A percentile compares a stretch with the other conserved stretches of the same genome.
Evolutionary conservation across 2,329 filamentous ascomycete species (phyloP).

Genomic region (Lachnellula cervina): DNA sequence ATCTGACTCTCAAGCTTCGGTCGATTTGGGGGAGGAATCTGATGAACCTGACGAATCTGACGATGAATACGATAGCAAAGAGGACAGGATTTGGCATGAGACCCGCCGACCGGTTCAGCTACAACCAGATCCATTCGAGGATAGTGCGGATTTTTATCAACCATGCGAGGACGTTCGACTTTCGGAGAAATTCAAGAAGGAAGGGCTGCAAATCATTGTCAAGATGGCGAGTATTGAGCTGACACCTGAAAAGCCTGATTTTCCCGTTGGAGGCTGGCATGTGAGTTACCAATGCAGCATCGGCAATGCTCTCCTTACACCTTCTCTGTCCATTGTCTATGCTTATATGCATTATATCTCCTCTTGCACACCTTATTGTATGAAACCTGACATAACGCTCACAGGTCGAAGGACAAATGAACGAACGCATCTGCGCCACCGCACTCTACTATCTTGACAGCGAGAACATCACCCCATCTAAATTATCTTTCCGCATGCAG

Average conservation of each 20-base stretch:
- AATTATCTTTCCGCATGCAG: slow-evolving; percentile 38
- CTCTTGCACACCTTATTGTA: background rate
- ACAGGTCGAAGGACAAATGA: slow-evolving; percentile 34
- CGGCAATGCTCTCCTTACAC: background rate
- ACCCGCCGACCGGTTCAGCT: background rate
- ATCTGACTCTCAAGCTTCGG: background rate
- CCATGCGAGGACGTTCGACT: background rate
- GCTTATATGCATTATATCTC: background rate
- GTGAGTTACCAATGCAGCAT: slow-evolving; percentile 17
- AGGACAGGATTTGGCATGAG: background rate
- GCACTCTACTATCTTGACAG: slow-evolving; percentile 45
- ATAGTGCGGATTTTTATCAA: background rate
- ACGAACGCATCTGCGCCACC: slow-evolving; percentile 50
- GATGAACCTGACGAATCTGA: background rate
- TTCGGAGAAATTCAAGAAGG: slow-evolving; percentile 5
- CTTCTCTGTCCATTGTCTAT: background rate
- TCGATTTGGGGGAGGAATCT: background rate
- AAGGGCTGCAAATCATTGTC: slow-evolving; percentile 55
- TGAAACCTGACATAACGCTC: background rate
- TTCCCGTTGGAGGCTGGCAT: slow-evolving; percentile 43
- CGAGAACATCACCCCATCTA: slow-evolving; percentile 41
- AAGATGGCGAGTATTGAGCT: slow-evolving; percentile 55
- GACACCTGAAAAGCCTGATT: slow-evolving; percentile 49
- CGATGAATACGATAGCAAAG: background rate
- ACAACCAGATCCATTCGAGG: background rate